Evolutionary conservation across 2,329 filamentous ascomycete genomes (phyloP), one percentile per base, ranked within the genome.

Genomic region (Chrysosporium keratinophilum): DNA sequence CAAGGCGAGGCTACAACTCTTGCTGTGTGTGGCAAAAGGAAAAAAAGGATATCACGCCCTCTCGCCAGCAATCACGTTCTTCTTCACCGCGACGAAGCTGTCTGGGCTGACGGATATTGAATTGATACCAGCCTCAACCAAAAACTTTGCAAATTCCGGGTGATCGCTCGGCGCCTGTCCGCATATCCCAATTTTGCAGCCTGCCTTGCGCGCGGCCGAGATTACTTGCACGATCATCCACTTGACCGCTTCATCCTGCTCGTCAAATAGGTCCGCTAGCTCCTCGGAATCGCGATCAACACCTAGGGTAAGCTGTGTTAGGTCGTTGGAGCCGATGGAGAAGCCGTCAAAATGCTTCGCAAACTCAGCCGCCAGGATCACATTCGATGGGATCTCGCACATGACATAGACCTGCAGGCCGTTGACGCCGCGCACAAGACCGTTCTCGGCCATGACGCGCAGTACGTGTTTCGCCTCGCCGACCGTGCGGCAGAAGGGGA

Each of bases 381-480:
- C 67, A 37, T 71, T 72, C 11, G 68, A 69, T 0, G 69, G 69
- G 20, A 72, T 72, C 58, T 71, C 69, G 54, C 69, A 71, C 69
- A 72, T 72, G 42, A 71, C 65, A 50, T 71, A 71, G 40, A 72
- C 66, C 53, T 69, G 52, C 4, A 71, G 61, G 5, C 67, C 68
- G 17, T 44, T 44, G 42, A 68, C 64, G 12, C 69, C 68, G 10
- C 70, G 64, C 50, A 48, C 54, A n/a, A 72, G 66, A 1, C 69
- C 69, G 46, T 71, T 67, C 12, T 67, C 62, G 2, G 62, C 66
- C 69, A 71, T 68, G n/a, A 67, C 62, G 2, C 60, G 50, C 3
- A 70, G 57, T 0, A 70, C 69, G 61, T 35, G 64, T 37, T 64
- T 60, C n/a, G 68, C 68, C 57, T 71, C 69, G 23, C 50, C 52